Base-by-base conservation (phyloP, 805 yeast genomes). In the Metschnikowia shivogae region DNA sequence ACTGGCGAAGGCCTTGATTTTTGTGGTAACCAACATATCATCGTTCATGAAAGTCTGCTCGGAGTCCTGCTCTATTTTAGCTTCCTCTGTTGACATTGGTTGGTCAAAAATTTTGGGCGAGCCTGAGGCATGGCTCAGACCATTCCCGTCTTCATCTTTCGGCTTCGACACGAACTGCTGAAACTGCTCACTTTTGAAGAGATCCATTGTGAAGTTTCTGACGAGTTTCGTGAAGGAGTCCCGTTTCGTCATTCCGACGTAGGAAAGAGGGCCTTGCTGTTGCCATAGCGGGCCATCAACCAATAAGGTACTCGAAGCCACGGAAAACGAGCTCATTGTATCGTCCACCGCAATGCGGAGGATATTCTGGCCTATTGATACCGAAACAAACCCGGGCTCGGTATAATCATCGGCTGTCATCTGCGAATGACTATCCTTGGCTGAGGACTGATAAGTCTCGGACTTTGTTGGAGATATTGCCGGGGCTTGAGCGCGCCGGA, bases 261-360 rank as follows among this genome's bases (percentile, higher is more conserved):
- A 70, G 1, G 74, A 65, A 17, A 70, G 42, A 6, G 62, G 58
- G 2, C 76, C 76, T 37, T 69, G 73, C 38, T 61, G 64, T 48
- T 70, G 74, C 65, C 73, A 63, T 20, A 49, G 47, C 2, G 62
- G 57, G 8, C 75, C 74, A 42, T 70, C 74, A 5, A 68, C 58
- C 37, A 58, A 53, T 17, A 70, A 47, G 0, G 74, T 62, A 42
- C 49, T 43, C 39, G 69, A 65, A 5, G 75, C 71, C 43, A 61
- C 59, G 17, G 64, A 48, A 37, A 69, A 68, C 0, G 62, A 45
- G n/a, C 58, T 55, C 30, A 71, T 60, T 4, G 61, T 50, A 50
- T 71, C 74, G 32, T 61, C 49, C 3, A 68, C 64, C 30, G 62
- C 57, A 30, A 71, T 57, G 39, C 62, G 60, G 24, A 71, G 50